Base-by-base conservation (phyloP, 75 land plant species). In the Sequoiadendron giganteum region DNA sequence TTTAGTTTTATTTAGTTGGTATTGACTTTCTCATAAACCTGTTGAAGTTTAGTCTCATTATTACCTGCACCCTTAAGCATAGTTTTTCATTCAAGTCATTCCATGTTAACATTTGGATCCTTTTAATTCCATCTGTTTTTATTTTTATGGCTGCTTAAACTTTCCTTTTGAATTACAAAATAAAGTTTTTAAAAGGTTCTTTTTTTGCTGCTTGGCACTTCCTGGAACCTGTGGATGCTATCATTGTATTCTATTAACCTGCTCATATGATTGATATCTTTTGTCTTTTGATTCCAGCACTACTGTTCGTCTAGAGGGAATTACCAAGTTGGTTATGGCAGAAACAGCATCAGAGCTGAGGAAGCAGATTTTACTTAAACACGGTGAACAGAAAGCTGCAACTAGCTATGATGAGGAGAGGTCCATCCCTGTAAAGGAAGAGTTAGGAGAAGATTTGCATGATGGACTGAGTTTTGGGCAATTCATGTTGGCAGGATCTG, bases 401-500 rank as follows among this genome's bases (percentile, higher is more conserved):
- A 79, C 84, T 40, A 86, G 86, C 83, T 86, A 73, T 76, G 83
- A 70, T 11, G 86, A 70, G 15, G 78, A 86, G 78, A 86, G 21
- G 82, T 72, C 43, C 21, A 11, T 86, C 15, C 34, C 73, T 56
- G 13, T 21, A 61, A 13, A 54, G 91, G 47, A 88, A 19, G 39
- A 42, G 48, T 55, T n/a, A 18, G 86, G 52, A 85, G 47, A 39
- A 78, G 68, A 42, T 2, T 75, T 55, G 47, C 92, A 90, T 39
- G 92, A 91, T 85, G 92, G 92, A 3, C 88, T 91, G 49, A 86
- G 87, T 70, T 91, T 91, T 78, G 87, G 90, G 90, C 92, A 91
- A 52, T 91, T 84, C 87, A 91, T 91, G 92, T 38, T 91, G 47
- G 92, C 92, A 34, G 92, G 92, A n/a, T 91, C 92, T 49, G 47